phyloP scores from a whole-genome alignment of 176 grass and related monocot genomes.

The Oryza brachyantha region DNA sequence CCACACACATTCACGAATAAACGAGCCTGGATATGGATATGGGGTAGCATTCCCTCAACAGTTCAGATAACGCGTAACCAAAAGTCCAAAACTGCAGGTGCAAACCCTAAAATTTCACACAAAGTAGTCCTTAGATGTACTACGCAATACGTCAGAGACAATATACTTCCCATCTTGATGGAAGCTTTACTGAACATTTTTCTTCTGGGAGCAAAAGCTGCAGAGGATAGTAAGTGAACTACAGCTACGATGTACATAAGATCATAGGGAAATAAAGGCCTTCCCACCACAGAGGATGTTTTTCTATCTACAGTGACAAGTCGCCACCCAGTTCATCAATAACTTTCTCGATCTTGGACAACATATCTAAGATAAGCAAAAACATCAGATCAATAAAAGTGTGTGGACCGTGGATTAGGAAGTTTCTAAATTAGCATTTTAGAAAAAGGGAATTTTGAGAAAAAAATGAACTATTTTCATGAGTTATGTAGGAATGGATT shows the following conservation, averaged over 20 bases:
- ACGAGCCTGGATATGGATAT: background rate
- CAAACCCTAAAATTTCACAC: background rate
- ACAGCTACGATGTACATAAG: background rate
- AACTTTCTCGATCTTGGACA: slow-evolving; percentile 57
- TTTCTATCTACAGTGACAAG: slow-evolving; percentile 40
- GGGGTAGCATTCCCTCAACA: background rate
- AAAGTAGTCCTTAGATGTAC: background rate
- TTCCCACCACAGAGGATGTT: background rate
- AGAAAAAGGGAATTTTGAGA: background rate
- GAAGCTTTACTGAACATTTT: slow-evolving; percentile 2
- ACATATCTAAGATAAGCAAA: slow-evolving; percentile 49
- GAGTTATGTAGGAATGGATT: background rate
- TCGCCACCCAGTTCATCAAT: slow-evolving; percentile 66
- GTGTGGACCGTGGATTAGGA: background rate
- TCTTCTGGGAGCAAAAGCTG: background rate
- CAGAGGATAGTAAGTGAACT: background rate
- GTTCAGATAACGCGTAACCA: background rate
- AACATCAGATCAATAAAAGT: background rate
- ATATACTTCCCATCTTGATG: background rate
- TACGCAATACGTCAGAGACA: background rate
- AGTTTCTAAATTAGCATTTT: slow-evolving; percentile 1
- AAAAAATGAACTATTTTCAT: background rate
- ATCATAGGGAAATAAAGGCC: background rate
- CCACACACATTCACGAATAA: background rate
- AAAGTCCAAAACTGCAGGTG: background rate